phyloP scores from a whole-genome alignment of 257 asterid species.

The Solanum corneliomulleri region DNA sequence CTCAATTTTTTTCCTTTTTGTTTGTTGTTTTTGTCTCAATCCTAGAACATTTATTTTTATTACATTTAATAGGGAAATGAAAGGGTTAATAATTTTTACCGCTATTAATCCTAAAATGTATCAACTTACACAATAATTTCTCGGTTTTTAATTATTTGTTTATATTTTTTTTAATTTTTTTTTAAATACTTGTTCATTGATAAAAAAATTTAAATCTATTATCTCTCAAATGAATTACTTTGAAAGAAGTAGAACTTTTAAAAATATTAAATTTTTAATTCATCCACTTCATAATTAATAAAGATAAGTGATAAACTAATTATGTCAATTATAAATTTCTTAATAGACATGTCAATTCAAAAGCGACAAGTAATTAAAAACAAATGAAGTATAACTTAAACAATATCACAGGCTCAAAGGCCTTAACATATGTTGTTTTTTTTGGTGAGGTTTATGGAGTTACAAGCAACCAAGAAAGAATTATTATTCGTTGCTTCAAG shows the following conservation, averaged over 20 bases:
- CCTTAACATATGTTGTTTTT: not conserved
- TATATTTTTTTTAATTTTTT: too few species aligned
- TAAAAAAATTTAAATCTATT: too few species aligned
- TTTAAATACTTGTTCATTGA: too few species aligned
- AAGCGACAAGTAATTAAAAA: too few species aligned
- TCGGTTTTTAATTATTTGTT: fast-evolving
- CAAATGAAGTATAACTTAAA: not conserved
- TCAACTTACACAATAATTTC: not conserved
- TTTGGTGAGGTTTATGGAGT: not conserved
- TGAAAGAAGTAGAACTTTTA: too few species aligned
- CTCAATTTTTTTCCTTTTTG: not conserved
- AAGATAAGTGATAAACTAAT: fast-evolving
- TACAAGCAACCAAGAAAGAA: not conserved
- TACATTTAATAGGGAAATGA: not conserved
- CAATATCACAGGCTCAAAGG: not conserved
- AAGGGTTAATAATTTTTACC: not conserved
- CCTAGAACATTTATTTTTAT: not conserved
- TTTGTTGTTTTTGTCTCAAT: not conserved
- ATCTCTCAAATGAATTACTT: too few species aligned
- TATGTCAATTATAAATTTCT: too few species aligned
- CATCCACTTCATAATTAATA: too few species aligned
- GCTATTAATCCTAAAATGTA: not conserved
- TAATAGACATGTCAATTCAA: too few species aligned
- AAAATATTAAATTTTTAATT: too few species aligned
- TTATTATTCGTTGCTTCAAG: not conserved